Conservation (phyloP, 2,329 filamentous ascomycete species). For the Verticillium nubilum region DNA sequence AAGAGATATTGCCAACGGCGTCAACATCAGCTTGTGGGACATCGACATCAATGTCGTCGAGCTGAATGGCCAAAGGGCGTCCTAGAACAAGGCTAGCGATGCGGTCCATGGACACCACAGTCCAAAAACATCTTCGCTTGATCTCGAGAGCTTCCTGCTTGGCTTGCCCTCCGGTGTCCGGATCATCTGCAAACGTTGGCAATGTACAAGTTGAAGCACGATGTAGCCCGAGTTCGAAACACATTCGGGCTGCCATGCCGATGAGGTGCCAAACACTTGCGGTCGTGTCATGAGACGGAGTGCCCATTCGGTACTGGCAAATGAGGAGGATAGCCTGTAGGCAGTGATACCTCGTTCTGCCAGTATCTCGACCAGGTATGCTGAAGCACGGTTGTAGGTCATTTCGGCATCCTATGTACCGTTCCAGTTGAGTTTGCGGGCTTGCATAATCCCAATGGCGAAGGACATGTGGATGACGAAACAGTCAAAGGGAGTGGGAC, state of each 20-base stretch:
- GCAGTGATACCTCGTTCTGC: slow-evolving; percentile 26
- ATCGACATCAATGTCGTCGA: slow-evolving; percentile 34
- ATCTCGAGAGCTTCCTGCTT: slow-evolving; percentile 24
- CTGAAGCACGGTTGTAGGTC: slow-evolving; percentile 32
- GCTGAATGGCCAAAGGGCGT: slow-evolving; percentile 30
- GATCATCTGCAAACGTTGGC: not conserved
- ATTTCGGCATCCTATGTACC: slow-evolving; percentile 34
- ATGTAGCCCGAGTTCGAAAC: slow-evolving; percentile 34
- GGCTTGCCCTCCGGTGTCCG: not conserved
- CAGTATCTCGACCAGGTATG: slow-evolving; percentile 28
- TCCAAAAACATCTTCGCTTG: slow-evolving; percentile 35
- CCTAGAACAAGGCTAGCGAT: slow-evolving; percentile 31
- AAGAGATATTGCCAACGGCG: slow-evolving; percentile 9
- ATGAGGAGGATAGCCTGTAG: slow-evolving; percentile 36
- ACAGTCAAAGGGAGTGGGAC: slow-evolving; percentile 19
- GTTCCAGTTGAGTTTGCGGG: slow-evolving; percentile 38
- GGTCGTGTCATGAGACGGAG: slow-evolving; percentile 28
- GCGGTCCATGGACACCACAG: slow-evolving; percentile 31
- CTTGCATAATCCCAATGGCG: slow-evolving; percentile 35
- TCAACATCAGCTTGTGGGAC: slow-evolving; percentile 22
- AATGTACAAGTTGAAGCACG: slow-evolving; percentile 27
- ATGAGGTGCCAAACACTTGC: slow-evolving; percentile 39
- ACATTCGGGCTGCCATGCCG: slow-evolving; percentile 32
- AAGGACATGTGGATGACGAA: slow-evolving; percentile 38
- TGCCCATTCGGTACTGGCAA: slow-evolving; percentile 36